phyloP scores from a whole-genome alignment of 257 asterid species.

The Solanum commersonii region DNA sequence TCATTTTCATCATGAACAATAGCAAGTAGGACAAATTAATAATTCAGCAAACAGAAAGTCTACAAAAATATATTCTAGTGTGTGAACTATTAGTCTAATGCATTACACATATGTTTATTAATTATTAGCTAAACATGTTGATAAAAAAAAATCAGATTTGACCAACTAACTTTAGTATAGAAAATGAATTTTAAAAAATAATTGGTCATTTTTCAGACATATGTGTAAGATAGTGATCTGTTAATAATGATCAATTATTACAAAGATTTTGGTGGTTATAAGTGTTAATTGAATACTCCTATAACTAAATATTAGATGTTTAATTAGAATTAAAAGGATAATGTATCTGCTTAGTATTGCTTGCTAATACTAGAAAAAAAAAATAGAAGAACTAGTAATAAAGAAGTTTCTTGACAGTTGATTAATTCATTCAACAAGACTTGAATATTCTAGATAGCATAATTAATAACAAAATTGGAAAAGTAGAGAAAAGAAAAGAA shows the following conservation, averaged over 20 bases:
- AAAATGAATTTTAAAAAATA: background rate
- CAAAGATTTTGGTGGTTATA: background rate
- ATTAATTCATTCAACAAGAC: background rate
- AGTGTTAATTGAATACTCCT: background rate
- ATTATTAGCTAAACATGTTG: background rate
- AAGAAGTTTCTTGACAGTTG: background rate
- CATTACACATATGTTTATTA: background rate
- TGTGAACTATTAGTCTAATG: background rate
- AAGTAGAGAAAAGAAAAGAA: background rate
- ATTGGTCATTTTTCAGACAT: background rate
- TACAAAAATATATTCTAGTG: background rate
- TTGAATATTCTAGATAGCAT: background rate
- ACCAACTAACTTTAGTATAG: background rate
- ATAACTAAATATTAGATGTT: background rate
- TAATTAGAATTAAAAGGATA: background rate
- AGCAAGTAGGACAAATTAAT: background rate
- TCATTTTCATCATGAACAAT: background rate
- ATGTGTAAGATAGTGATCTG: background rate
- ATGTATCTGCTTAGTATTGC: background rate
- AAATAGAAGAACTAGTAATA: background rate
- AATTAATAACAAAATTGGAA: background rate
- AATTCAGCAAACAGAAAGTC: background rate
- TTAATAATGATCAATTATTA: background rate
- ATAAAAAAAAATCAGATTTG: background rate
- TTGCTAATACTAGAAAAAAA: background rate